These are phyloP conservation scores for Dioscorea alata DNA, from an alignment of 106 monocot species.

Conservation along the genomic window DNA sequence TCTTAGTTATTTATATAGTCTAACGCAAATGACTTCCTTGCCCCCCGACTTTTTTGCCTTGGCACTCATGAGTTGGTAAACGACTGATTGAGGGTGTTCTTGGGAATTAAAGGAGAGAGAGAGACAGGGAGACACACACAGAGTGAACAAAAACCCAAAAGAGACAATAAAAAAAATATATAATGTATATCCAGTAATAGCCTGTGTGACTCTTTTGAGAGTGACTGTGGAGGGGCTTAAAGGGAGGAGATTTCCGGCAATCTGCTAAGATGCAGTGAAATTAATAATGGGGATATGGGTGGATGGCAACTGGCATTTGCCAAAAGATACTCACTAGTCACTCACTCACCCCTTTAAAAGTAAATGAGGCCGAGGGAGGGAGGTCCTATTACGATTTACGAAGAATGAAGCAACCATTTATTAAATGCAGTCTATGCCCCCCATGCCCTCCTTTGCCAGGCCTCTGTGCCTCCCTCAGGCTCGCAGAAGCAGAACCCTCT, in stretches of 20 bases:
- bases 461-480: neutral
- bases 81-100: too few relatives aligned
- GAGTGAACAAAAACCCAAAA: too few relatives aligned
- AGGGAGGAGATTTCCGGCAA: slow-evolving; percentile 1
- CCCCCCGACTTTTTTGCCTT: too few relatives aligned
- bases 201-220: neutral
- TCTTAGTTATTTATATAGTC: too few relatives aligned
- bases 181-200: neutral
- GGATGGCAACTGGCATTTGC: slow-evolving; percentile 12
- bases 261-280: neutral
- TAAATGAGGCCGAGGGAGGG: neutral
- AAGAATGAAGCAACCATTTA: neutral
- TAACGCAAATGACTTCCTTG: too few relatives aligned
- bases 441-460: neutral
- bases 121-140: too few relatives aligned
- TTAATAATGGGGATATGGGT: slow-evolving; percentile 10
- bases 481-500: neutral
- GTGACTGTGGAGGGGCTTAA: neutral
- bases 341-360: neutral
- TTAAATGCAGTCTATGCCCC: neutral
- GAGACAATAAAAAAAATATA: neutral
- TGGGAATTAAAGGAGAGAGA: too few relatives aligned
- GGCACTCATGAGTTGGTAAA: too few relatives aligned
- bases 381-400: neutral
- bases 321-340: neutral